Conservation (phyloP, 148 eudicot species). For the Vaccinium corymbosum region DNA sequence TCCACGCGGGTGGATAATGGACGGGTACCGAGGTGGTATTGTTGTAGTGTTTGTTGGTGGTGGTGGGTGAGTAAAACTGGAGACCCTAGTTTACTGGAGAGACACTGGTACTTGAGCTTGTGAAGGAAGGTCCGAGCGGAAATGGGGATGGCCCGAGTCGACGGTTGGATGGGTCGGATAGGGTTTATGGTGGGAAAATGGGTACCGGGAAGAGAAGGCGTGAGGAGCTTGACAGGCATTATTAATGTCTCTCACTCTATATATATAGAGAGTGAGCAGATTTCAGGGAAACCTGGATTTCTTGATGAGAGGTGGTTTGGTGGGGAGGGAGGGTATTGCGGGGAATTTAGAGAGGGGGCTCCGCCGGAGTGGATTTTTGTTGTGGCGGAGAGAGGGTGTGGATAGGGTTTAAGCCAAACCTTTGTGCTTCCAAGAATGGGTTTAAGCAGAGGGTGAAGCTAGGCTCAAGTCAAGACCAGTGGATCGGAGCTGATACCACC, state of each 20-base stretch:
- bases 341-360: no score
- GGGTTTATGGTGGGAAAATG: constrained; percentile 37
- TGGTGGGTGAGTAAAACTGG: constrained; percentile 12
- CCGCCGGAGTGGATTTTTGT: no score
- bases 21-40: constrained; percentile 14
- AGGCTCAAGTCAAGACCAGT: no score
- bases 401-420: not conserved
- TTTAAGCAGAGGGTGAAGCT: not conserved
- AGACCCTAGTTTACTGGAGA: constrained; percentile 27
- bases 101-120: constrained; percentile 40
- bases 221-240: constrained; percentile 49
- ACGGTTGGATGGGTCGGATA: constrained; percentile 21
- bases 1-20: constrained; percentile 12
- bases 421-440: not conserved
- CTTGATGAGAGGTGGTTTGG: no score
- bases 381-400: not conserved
- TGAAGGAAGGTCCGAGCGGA: constrained; percentile 54
- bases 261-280: not conserved
- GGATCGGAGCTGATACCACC: no score
- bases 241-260: not conserved
- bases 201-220: constrained; percentile 30
- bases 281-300: no score
- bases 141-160: constrained; percentile 44
- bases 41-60: not conserved
- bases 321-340: no score